phyloP scores from a whole-genome alignment of 495 filamentous ascomycete genomes.

The Penicillium argentinense region DNA sequence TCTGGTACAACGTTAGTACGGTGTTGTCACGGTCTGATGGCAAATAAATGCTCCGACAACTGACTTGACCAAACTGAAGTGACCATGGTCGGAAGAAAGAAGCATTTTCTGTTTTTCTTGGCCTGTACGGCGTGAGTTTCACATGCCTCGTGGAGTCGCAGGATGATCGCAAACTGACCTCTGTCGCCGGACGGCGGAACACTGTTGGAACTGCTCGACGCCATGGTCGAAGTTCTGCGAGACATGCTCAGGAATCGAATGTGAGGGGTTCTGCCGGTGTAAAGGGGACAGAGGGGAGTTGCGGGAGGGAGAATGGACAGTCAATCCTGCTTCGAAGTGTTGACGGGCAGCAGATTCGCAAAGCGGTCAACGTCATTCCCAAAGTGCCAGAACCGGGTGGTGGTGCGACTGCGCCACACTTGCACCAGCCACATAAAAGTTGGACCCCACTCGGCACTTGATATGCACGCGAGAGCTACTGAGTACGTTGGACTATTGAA shows the following conservation, averaged over 20 bases:
- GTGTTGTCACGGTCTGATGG: conserved; percentile 7
- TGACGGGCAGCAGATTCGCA: conserved; percentile 37
- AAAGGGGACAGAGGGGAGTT: conserved; percentile 12
- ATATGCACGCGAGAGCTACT: too few species aligned
- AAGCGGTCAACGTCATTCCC: conserved; percentile 44
- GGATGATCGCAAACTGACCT: conserved; percentile 32
- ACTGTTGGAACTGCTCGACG: conserved; percentile 38
- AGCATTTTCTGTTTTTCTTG: conserved; percentile 86
- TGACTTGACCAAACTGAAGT: conserved; percentile 74
- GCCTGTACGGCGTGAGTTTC: conserved; percentile 43
- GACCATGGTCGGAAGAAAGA: conserved; percentile 71
- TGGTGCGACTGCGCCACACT: conserved; percentile 34
- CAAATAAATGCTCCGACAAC: conserved; percentile 11
- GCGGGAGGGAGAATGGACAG: conserved; percentile 21
- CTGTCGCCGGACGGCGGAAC: conserved; percentile 37
- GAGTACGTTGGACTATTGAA: too few species aligned
- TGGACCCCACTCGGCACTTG: too few species aligned
- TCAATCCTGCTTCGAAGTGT: conserved; percentile 34
- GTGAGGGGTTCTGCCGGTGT: background rate
- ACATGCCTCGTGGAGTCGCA: conserved; percentile 4
- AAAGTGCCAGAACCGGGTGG: conserved; percentile 20
- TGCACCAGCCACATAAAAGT: conserved; percentile 23
- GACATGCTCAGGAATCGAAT: conserved; percentile 40
- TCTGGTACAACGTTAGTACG: conserved; percentile 39
- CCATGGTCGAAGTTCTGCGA: conserved; percentile 45